Evolutionary conservation across 176 grass and related monocot species (phyloP), one percentile per base, ranked within the genome.

Genomic region (Rhynchospora tenuis): DNA sequence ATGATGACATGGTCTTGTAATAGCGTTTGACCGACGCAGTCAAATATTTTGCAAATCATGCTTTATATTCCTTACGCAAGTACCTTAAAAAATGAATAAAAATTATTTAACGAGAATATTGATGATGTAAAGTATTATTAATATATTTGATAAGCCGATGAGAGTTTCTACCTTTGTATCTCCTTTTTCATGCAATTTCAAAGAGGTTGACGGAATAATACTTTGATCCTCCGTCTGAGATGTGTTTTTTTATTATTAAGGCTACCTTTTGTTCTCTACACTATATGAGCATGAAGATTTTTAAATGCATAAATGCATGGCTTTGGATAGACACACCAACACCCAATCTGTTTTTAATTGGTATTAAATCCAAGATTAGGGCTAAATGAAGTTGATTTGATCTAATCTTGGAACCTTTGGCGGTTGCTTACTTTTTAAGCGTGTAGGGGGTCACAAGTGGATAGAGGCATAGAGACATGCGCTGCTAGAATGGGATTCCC

Each of bases 21-120:
- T 55, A 15, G 73, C 73, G 73, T 76, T 55, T 76, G 48, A 76
- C 73, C 73, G 17, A 76, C 46, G 73, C 73, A 76, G 72, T 76
- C 72, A 76, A 69, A 76, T 17, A 54, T 76, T 33, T 55, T 55
- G 48, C 72, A 76, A 74, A 76, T 29, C 47, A 16, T 1, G n/a
- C 5, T n/a, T 74, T 16, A 73, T 73, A 74, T 76, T 76, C 73
- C 26, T 28, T 55, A 76, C 48, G 73, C 73, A 76, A 76, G 73
- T 56, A 17, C 22, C 22, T 43, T 24, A 50, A 20, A 71, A 74
- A 26, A 22, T 50, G 47, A 51, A 73, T 48, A 73, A 15, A 51
- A 74, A 51, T 1, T 14, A 74, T 50, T 24, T 27, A 14, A 73
- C 45, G 51, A 74, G 70, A 74, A 74, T 51, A 51, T 27, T 74